Percentiles rank a stretch among this genome's conserved stretches.
phyloP scores from a whole-genome alignment of 129 eudicot genomes.

The Ambrosia artemisiifolia region DNA sequence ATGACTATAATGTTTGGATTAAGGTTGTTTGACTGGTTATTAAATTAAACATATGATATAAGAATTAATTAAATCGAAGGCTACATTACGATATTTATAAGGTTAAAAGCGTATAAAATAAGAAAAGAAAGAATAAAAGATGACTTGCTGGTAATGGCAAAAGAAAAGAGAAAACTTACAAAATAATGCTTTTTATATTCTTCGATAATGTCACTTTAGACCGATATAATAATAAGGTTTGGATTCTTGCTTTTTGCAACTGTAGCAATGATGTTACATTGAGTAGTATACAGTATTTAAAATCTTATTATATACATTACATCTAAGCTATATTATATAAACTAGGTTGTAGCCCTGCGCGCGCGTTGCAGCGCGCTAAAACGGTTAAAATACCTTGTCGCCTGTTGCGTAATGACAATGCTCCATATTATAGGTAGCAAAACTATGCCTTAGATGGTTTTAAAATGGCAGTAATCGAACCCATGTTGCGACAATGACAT shows the following conservation, averaged over 20 bases:
- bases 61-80: neutral
- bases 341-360: no score
- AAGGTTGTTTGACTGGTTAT: neutral
- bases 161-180: slow-evolving; percentile 14
- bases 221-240: neutral
- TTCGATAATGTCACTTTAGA: slow-evolving; percentile 14
- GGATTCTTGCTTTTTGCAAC: neutral
- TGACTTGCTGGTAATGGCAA: slow-evolving; percentile 25
- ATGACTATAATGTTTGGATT: neutral
- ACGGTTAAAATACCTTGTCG: no score
- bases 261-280: neutral
- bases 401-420: no score
- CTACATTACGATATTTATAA: neutral
- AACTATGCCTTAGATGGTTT: no score
- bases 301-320: no score
- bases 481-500: no score
- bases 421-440: no score
- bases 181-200: slow-evolving; percentile 17
- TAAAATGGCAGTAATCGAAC: no score
- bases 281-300: no score
- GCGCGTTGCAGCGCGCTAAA: no score
- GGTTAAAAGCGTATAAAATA: slow-evolving; percentile 12
- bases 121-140: slow-evolving; percentile 28
- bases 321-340: no score
- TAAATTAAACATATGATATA: neutral